A percentile compares a stretch with the other conserved stretches of the same genome.
Evolutionary conservation across 768 basidiomycete genomes (phyloP).

Genomic region (Tulasnella sp.): DNA sequence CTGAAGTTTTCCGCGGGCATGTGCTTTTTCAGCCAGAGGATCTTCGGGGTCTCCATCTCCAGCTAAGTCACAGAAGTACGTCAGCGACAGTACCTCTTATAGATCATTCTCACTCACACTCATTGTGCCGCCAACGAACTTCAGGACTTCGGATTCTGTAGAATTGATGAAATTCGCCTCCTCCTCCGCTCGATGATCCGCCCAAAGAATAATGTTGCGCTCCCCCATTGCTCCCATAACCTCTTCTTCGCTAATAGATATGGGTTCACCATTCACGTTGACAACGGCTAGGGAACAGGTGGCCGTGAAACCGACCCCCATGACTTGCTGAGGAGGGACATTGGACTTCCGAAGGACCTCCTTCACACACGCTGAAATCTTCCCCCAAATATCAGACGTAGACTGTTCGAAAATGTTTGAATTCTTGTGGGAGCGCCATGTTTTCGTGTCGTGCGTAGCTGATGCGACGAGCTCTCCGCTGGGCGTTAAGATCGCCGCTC

Average conservation of each 20-base stretch:
- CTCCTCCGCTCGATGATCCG: conserved; percentile 86
- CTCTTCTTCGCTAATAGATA: conserved; percentile 60
- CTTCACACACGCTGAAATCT: conserved; percentile 49
- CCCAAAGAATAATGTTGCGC: conserved; percentile 89
- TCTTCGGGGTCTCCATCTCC: conserved; percentile 98
- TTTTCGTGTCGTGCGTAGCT: conserved; percentile 67
- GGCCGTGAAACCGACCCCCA: conserved; percentile 89
- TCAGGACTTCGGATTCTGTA: conserved; percentile 71
- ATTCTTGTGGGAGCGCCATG: conserved; percentile 74
- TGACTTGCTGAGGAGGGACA: conserved; percentile 49
- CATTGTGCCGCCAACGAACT: conserved; percentile 95
- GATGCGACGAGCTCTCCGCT: conserved; percentile 67
- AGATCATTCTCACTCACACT: conserved; percentile 45
- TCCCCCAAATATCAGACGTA: conserved; percentile 74
- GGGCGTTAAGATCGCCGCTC: conserved; percentile 65
- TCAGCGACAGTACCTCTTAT: neutral
- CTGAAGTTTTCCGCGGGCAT: conserved; percentile 65
- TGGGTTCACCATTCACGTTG: conserved; percentile 57
- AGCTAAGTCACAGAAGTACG: conserved; percentile 40
- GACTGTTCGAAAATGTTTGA: conserved; percentile 96
- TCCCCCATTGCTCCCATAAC: conserved; percentile 54
- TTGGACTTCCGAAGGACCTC: conserved; percentile 40
- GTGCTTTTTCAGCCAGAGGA: conserved; percentile 88
- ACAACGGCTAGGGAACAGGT: conserved; percentile 92
- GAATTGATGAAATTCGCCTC: conserved; percentile 86